Evolutionary conservation across 2,329 filamentous ascomycete species (phyloP).

Genomic region (Trichophyton benhamiae): DNA sequence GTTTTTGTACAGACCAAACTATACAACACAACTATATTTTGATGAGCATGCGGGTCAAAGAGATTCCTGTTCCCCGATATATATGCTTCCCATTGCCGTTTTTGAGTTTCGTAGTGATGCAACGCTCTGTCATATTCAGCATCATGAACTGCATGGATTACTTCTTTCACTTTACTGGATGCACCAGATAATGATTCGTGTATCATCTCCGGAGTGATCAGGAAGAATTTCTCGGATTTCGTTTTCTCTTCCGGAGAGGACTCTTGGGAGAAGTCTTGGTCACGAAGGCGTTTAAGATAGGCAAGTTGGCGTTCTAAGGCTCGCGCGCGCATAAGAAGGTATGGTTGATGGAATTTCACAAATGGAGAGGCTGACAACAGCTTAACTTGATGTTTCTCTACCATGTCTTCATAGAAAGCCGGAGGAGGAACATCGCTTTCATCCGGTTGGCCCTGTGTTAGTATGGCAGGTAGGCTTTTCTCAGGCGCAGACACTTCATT

Average conservation of each 20-base stretch:
- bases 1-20: conserved; percentile 88
- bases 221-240: conserved; percentile 62
- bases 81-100: conserved; percentile 90
- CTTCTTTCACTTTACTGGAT: conserved; percentile 78
- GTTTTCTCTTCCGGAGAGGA: conserved; percentile 46
- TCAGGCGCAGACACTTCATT: conserved; percentile 8
- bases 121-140: conserved; percentile 92
- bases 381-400: conserved; percentile 83
- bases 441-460: conserved; percentile 28
- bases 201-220: conserved; percentile 93
- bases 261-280: conserved; percentile 44
- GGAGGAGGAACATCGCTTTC: conserved; percentile 70
- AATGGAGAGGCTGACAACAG: conserved; percentile 92
- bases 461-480: conserved; percentile 13
- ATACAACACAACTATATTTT: conserved; percentile 89
- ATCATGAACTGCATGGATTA: conserved; percentile 87
- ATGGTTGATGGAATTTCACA: conserved; percentile 87
- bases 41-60: conserved; percentile 89
- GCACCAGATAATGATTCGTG: conserved; percentile 68
- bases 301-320: conserved; percentile 78
- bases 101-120: conserved; percentile 88
- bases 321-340: conserved; percentile 79
- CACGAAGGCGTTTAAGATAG: conserved; percentile 69
- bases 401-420: conserved; percentile 89
- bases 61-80: conserved; percentile 76